Conservation (phyloP, 106 monocot genomes). For the Iris macrosiphon region DNA sequence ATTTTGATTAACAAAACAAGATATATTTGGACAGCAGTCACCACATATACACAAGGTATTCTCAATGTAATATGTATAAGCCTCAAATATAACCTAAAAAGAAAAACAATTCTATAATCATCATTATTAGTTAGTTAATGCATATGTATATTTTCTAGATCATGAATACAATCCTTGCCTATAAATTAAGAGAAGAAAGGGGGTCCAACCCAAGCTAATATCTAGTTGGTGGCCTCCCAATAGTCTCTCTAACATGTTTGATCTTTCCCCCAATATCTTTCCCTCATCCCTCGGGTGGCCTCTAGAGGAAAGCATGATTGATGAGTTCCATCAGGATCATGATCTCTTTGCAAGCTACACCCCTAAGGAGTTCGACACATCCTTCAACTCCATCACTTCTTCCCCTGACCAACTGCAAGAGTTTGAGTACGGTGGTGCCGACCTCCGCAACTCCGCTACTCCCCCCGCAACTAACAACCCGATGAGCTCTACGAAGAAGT, state of each 20-base stretch:
- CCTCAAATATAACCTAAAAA: too few relatives aligned
- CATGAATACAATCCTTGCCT: too few relatives aligned
- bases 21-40: too few relatives aligned
- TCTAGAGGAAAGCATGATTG: background rate
- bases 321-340: conserved; percentile 1
- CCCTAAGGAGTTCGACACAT: background rate
- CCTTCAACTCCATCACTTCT: background rate
- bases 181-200: conserved; percentile 2
- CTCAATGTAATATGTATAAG: too few relatives aligned
- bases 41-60: too few relatives aligned
- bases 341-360: background rate
- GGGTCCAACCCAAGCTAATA: too few relatives aligned
- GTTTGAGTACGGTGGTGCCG: background rate
- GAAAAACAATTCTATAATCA: too few relatives aligned
- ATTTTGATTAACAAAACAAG: too few relatives aligned
- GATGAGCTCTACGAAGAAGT: conserved; percentile 14
- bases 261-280: background rate
- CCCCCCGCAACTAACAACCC: background rate
- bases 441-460: background rate
- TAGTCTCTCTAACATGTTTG: background rate
- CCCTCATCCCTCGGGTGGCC: background rate
- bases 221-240: background rate
- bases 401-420: conserved; percentile 1
- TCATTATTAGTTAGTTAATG: too few relatives aligned
- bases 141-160: too few relatives aligned